These are phyloP conservation scores for Pseudogymnoascus sp. DNA, from an alignment of 2,329 filamentous ascomycete species.

Conservation along the genomic window DNA sequence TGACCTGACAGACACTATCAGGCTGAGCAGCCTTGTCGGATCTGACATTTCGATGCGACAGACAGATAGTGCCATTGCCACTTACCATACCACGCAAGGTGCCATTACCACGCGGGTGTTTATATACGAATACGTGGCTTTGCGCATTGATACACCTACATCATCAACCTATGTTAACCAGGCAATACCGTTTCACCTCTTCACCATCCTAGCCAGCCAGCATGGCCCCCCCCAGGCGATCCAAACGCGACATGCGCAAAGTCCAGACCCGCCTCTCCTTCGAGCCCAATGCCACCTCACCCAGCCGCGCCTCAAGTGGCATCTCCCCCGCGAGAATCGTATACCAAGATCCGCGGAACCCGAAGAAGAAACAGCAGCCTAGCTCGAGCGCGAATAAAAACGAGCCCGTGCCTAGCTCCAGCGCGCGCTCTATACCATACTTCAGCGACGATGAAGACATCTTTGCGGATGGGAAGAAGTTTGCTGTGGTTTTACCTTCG, in stretches of 20 bases:
- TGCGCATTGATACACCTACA: neutral
- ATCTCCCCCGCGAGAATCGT: neutral
- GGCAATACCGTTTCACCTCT: neutral
- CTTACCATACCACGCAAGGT: neutral
- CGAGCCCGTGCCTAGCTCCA: neutral
- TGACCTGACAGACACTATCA: neutral
- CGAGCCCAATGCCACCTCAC: neutral
- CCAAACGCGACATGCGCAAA: neutral
- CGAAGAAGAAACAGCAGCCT: neutral
- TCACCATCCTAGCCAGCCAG: neutral
- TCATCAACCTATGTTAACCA: neutral
- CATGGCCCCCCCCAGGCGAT: neutral
- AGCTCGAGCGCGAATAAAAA: neutral
- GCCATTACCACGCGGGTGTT: neutral
- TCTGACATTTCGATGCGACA: neutral
- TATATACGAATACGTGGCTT: neutral
- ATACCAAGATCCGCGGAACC: neutral
- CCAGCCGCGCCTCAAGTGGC: neutral
- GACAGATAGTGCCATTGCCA: neutral
- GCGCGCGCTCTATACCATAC: neutral
- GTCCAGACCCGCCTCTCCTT: constrained; percentile 2
- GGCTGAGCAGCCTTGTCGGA: neutral
- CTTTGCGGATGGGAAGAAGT: neutral
- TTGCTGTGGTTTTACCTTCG: neutral
- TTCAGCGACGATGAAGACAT: neutral